These are phyloP conservation scores for Aspergillus neotritici DNA, from an alignment of 2,329 filamentous ascomycete genomes.

Conservation along the genomic window DNA sequence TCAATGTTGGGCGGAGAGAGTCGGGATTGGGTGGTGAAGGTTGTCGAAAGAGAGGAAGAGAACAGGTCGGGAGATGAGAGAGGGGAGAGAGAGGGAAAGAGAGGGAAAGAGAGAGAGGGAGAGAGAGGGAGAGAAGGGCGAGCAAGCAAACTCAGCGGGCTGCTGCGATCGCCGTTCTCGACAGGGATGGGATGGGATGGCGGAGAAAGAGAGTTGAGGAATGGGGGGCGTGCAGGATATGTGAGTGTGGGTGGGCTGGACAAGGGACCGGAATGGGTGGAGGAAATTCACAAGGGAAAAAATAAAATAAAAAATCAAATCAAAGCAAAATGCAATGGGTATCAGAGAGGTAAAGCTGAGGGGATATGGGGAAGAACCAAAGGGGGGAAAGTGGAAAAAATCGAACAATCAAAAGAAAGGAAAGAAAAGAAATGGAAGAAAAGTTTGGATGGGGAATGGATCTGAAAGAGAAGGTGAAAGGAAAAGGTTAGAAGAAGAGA, in stretches of 20 bases:
- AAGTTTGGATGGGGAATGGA: conserved; percentile 10
- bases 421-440: conserved; percentile 13
- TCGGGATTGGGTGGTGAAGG: conserved; percentile 4
- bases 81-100: conserved; percentile 4
- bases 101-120: conserved; percentile 8
- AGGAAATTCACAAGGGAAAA: conserved; percentile 13
- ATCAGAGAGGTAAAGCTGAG: not conserved
- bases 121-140: not conserved
- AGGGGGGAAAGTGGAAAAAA: conserved; percentile 3
- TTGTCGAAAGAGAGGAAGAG: conserved; percentile 17
- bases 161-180: conserved; percentile 22
- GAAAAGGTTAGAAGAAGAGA: conserved; percentile 6
- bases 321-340: conserved; percentile 4
- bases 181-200: conserved; percentile 30
- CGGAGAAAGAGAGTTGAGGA: conserved; percentile 22
- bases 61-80: conserved; percentile 12
- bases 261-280: conserved; percentile 20
- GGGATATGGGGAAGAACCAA: not conserved
- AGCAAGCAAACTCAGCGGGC: too few species aligned
- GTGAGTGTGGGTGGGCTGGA: conserved; percentile 13
- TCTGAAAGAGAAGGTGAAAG: conserved; percentile 11
- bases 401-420: conserved; percentile 10
- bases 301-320: conserved; percentile 6
- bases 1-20: conserved; percentile 17
- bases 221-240: conserved; percentile 15